Conservation (phyloP, 2,329 filamentous ascomycete genomes). For the Hymenoscyphus linearis region DNA sequence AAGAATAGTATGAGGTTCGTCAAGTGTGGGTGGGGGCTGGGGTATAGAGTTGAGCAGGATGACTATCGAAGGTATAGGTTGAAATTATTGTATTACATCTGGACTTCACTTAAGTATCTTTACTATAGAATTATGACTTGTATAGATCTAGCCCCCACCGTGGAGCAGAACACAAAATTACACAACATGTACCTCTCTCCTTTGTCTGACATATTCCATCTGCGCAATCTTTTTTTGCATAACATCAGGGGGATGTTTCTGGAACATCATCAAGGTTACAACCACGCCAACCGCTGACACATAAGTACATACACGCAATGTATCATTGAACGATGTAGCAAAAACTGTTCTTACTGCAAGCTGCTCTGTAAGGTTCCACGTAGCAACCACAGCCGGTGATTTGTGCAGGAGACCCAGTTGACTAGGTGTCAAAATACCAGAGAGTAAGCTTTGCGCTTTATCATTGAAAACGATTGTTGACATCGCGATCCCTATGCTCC, state of each 20-base stretch:
- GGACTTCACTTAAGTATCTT: no score
- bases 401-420: slow-evolving; percentile 6
- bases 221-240: neutral
- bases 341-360: neutral
- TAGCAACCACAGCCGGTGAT: neutral
- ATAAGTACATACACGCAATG: neutral
- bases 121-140: no score
- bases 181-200: neutral
- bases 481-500: slow-evolving; percentile 50
- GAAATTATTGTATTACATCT: no score
- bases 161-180: neutral
- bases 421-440: neutral
- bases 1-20: no score
- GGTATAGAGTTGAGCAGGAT: no score
- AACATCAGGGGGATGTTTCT: neutral
- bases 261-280: neutral
- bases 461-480: neutral
- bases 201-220: neutral
- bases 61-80: no score
- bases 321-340: neutral
- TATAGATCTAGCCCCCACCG: no score
- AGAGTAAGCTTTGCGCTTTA: neutral
- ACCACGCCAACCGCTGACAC: neutral
- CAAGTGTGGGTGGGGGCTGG: no score
- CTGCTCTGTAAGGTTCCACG: slow-evolving; percentile 10